A percentile compares a stretch with the other conserved stretches of the same genome.
These are phyloP conservation scores for Fistulifera pelliculosa DNA, from an alignment of 108 stramenopile genomes.

Conservation along the genomic window DNA sequence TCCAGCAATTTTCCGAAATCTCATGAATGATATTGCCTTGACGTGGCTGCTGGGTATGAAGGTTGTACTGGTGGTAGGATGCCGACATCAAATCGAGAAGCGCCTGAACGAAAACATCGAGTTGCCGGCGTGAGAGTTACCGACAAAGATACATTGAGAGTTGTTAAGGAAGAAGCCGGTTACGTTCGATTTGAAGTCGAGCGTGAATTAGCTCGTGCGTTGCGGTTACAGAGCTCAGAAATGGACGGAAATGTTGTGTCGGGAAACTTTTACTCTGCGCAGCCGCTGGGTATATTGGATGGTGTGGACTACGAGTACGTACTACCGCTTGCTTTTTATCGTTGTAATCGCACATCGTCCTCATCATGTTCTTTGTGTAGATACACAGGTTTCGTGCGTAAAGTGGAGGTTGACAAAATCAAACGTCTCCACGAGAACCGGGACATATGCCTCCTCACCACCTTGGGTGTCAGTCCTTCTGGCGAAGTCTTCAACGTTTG, in stretches of 20 bases:
- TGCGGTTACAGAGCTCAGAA: conserved; percentile 48
- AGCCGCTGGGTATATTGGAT: conserved; percentile 79
- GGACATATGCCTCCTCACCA: conserved; percentile 87
- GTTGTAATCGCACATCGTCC: too few relatives aligned
- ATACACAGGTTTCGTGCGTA: conserved; percentile 84
- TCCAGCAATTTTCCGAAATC: conserved; percentile 55
- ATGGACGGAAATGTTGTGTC: conserved; percentile 72
- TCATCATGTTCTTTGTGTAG: conserved; percentile 35
- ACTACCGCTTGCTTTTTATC: neutral
- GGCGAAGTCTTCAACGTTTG: conserved; percentile 94
- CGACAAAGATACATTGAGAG: conserved; percentile 64
- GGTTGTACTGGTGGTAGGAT: conserved; percentile 66
- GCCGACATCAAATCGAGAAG: conserved; percentile 68
- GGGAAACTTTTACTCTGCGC: conserved; percentile 82
- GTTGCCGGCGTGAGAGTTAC: conserved; percentile 74
- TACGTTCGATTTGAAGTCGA: conserved; percentile 95
- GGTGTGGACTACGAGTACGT: conserved; percentile 49
- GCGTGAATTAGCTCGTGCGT: conserved; percentile 69
- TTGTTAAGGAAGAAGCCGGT: conserved; percentile 92
- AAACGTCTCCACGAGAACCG: conserved; percentile 62
- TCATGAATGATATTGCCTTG: conserved; percentile 90
- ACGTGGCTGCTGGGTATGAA: conserved; percentile 89
- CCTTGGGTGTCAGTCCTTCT: conserved; percentile 81
- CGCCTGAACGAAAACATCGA: conserved; percentile 37
- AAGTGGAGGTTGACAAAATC: conserved; percentile 84